A percentile compares a stretch with the other conserved stretches of the same genome.
These are phyloP conservation scores for Pyrus communis DNA, from an alignment of 306 rosid genomes.

Conservation along the genomic window DNA sequence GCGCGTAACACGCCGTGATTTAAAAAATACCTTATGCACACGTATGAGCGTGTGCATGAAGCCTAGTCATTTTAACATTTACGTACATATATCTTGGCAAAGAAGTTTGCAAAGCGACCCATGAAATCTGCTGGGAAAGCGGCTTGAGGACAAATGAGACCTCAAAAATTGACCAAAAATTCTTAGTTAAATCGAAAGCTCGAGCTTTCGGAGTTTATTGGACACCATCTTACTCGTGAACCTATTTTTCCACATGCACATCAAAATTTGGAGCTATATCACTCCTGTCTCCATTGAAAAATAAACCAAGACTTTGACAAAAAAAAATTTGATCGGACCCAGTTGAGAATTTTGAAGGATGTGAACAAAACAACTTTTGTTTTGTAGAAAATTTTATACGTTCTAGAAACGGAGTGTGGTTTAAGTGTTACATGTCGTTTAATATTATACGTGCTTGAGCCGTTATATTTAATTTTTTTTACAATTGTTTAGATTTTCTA, in stretches of 20 bases:
- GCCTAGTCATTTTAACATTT: no score
- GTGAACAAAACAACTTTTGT: neutral
- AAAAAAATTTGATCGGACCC: no score
- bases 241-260: neutral
- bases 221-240: neutral
- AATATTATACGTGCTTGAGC: no score
- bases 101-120: neutral
- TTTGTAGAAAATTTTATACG: neutral
- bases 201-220: neutral
- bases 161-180: slow-evolving; percentile 1
- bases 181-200: neutral
- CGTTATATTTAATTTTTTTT: no score
- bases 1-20: fast-evolving
- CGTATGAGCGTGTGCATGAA: no score
- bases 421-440: no score
- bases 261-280: neutral
- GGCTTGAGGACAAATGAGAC: neutral
- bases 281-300: neutral
- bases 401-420: no score
- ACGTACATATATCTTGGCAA: neutral
- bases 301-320: neutral
- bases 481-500: no score
- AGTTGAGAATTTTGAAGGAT: neutral
- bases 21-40: no score
- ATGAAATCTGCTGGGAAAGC: neutral